A percentile compares a stretch with the other conserved stretches of the same genome.
Evolutionary conservation across 2,329 filamentous ascomycete genomes (phyloP).

Genomic region (Leptodontidium sp.): DNA sequence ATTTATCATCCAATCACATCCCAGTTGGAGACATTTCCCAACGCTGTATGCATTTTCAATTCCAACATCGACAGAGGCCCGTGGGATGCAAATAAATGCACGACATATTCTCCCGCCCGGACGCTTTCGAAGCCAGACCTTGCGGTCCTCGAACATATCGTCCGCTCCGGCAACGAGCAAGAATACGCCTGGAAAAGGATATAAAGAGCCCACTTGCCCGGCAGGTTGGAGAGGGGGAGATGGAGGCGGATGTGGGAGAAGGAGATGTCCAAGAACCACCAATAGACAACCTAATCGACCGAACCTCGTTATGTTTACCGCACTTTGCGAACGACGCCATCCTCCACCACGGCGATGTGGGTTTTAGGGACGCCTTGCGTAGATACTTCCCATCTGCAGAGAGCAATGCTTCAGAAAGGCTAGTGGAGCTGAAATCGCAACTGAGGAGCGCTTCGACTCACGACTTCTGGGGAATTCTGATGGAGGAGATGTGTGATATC

Average conservation of each 20-base stretch:
- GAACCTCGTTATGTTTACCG: conserved; percentile 44
- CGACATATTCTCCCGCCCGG: conserved; percentile 29
- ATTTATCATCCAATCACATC: conserved; percentile 15
- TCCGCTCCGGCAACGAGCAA: conserved; percentile 39
- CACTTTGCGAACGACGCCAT: conserved; percentile 39
- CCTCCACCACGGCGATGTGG: conserved; percentile 43
- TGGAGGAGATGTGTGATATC: conserved; percentile 70
- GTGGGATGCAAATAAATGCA: conserved; percentile 45
- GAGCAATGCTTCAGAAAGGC: conserved; percentile 65
- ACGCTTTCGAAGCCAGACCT: conserved; percentile 34
- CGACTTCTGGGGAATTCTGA: conserved; percentile 69
- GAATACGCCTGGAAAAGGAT: conserved; percentile 31
- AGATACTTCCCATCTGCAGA: conserved; percentile 57
- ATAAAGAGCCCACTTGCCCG: conserved; percentile 25
- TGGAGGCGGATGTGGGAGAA: conserved; percentile 30
- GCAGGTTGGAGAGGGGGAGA: conserved; percentile 34
- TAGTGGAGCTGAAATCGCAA: conserved; percentile 65
- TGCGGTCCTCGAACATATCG: conserved; percentile 39
- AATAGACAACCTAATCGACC: conserved; percentile 37
- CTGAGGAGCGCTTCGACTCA: conserved; percentile 62
- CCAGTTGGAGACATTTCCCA: conserved; percentile 19
- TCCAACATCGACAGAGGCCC: conserved; percentile 22
- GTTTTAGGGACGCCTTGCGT: conserved; percentile 42
- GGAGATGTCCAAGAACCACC: conserved; percentile 29
- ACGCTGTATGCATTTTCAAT: conserved; percentile 29